Conservation (phyloP, 345 rosid genomes). For the Anastatica hierochuntica region DNA sequence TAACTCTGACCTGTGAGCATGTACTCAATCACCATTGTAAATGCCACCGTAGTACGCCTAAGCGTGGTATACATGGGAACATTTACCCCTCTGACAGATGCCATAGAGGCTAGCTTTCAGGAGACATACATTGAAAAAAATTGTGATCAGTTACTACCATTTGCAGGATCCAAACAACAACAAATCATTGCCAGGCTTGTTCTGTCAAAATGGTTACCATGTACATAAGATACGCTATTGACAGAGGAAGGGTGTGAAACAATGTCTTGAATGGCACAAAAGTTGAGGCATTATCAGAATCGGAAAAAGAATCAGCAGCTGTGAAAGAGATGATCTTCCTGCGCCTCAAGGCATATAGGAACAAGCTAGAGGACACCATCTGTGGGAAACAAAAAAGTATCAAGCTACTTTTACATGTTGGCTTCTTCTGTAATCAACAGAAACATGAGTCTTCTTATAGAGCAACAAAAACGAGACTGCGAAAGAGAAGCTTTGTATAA, state of each 20-base stretch:
- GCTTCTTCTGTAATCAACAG: neutral
- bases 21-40: constrained; percentile 84
- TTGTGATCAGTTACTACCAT: neutral
- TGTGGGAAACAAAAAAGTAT: constrained; percentile 14
- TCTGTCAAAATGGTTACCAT: constrained; percentile 47
- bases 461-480: neutral
- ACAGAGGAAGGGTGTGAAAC: constrained; percentile 60
- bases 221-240: constrained; percentile 69
- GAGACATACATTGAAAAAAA: constrained; percentile 17
- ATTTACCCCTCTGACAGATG: constrained; percentile 88
- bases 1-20: constrained; percentile 67
- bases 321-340: constrained; percentile 55
- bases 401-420: neutral
- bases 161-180: neutral
- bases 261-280: constrained; percentile 61
- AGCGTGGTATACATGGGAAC: constrained; percentile 97
- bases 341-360: constrained; percentile 56
- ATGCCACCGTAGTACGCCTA: constrained; percentile 81
- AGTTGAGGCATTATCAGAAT: constrained; percentile 35
- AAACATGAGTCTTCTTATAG: neutral
- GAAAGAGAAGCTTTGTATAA: neutral
- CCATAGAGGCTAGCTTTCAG: constrained; percentile 76
- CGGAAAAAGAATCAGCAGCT: constrained; percentile 36
- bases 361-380: constrained; percentile 68
- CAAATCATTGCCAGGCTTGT: neutral